Evolutionary conservation across 2,329 filamentous ascomycete species (phyloP), one percentile per base, ranked within the genome.

Genomic region (Atkinsonella hypoxylon): DNA sequence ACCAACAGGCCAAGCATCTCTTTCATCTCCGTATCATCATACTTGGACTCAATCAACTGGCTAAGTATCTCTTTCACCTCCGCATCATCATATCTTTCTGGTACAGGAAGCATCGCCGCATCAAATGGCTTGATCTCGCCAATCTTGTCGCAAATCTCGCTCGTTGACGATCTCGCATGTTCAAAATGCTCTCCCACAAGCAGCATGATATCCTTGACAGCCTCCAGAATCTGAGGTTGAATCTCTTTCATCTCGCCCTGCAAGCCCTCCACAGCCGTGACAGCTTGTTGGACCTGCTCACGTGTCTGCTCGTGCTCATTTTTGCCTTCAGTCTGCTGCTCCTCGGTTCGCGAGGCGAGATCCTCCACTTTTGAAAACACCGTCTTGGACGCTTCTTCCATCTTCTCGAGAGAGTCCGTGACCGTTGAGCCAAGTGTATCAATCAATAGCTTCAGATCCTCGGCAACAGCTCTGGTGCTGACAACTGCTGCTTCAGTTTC

Each of bases 171-270:
- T 66, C 90, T 89, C 13, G 89, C 86, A 62, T 95, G 87, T 58
- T 95, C 89, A 60, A 86, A 95, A 64, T 97, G 90, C 62, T 94
- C 81, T 22, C 82, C 85, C 50, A 95, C 87, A 22, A 94, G 76
- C 8, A 81, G 74, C 39, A 94, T 75, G n/a, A 97, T 82, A 59
- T 96, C 87, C 59, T 89, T 85, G 56, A 98, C 80, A 0, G 87
- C 81, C 49, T 91, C 83, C 51, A 96, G 78, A 57, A 97, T 86
- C 68, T 94, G 86, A 1, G 93, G 93, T 58, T 96, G 85, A 56
- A 85, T 85, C 64, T 96, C 89, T 9, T 78, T 79, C 31, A 95
- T 77, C 52, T 93, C 82, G 53, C 78, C 84, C 61, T 94, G 86
- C 1, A 97, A 72, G 22, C 81, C 82, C 57, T 87, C 83, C 15